These are phyloP conservation scores for Ustilago xerochloae DNA, from an alignment of 1,284 basidiomycete species.

Conservation along the genomic window DNA sequence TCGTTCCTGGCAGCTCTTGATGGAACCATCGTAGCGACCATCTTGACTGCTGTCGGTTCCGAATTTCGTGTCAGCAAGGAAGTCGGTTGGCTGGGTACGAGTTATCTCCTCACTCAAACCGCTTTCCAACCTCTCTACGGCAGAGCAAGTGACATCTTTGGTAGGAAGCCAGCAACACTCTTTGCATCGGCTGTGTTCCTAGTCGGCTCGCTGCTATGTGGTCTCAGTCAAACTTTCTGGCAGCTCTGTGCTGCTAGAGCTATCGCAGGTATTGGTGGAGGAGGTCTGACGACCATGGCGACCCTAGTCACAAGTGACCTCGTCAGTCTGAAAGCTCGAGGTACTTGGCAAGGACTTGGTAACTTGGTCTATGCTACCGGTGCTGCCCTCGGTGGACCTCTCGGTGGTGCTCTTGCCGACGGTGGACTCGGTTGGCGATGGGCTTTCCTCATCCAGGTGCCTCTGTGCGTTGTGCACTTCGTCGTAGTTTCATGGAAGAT, in stretches of 20 bases:
- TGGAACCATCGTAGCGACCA: slow-evolving; percentile 66
- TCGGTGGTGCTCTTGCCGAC: slow-evolving; percentile 62
- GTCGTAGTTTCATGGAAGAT: slow-evolving; percentile 68
- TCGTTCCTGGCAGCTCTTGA: slow-evolving; percentile 63
- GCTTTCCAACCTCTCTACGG: slow-evolving; percentile 67
- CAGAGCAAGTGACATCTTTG: slow-evolving; percentile 64
- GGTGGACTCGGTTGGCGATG: slow-evolving; percentile 62
- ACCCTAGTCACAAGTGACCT: slow-evolving; percentile 70
- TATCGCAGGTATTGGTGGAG: slow-evolving; percentile 70
- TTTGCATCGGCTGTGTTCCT: slow-evolving; percentile 65
- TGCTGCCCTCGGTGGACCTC: slow-evolving; percentile 66
- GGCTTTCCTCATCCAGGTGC: slow-evolving; percentile 68
- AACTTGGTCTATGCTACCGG: slow-evolving; percentile 67
- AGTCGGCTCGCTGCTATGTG: slow-evolving; percentile 63
- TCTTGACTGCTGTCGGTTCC: slow-evolving; percentile 62
- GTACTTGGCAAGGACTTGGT: slow-evolving; percentile 69
- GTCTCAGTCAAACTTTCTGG: slow-evolving; percentile 62
- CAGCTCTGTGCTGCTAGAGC: slow-evolving; percentile 68
- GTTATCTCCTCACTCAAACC: slow-evolving; percentile 66
- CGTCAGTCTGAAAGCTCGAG: slow-evolving; percentile 69
- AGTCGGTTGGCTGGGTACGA: slow-evolving; percentile 65
- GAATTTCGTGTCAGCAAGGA: slow-evolving; percentile 65
- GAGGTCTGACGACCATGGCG: slow-evolving; percentile 70
- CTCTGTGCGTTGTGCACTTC: slow-evolving; percentile 68
- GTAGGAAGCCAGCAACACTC: slow-evolving; percentile 65